These are phyloP conservation scores for Dothiorella sarmentorum DNA, from an alignment of 2,329 filamentous ascomycete genomes.

Conservation along the genomic window DNA sequence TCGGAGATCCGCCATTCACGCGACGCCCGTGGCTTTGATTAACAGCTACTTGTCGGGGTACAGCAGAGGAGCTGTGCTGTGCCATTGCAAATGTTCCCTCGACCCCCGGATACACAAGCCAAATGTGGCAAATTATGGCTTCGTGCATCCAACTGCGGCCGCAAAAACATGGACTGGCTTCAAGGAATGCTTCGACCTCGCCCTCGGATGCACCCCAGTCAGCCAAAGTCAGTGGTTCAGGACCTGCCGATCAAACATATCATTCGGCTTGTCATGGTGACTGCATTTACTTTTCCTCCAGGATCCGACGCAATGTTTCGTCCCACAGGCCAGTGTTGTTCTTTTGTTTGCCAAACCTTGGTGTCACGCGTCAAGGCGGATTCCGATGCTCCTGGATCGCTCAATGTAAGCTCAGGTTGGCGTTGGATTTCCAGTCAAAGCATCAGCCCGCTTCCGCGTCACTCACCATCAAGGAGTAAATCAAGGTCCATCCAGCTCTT, in stretches of 20 bases:
- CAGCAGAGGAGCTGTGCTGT: constrained; percentile 3
- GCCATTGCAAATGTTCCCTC: not conserved
- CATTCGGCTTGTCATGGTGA: not conserved
- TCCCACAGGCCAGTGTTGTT: not conserved
- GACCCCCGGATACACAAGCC: not conserved
- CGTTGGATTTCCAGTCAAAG: not conserved
- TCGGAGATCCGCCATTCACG: constrained; percentile 12
- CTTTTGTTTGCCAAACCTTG: not conserved
- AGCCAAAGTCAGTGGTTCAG: not conserved
- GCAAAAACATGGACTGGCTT: not conserved
- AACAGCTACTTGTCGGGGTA: not conserved
- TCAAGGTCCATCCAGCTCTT: not conserved
- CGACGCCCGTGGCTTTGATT: constrained; percentile 13
- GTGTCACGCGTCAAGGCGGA: not conserved
- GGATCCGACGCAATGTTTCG: not conserved
- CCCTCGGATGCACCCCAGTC: not conserved
- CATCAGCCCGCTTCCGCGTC: not conserved
- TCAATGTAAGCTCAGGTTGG: not conserved
- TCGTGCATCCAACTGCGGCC: constrained; percentile 2
- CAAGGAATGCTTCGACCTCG: not conserved
- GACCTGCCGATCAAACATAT: not conserved
- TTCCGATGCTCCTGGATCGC: not conserved
- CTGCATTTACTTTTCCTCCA: not conserved
- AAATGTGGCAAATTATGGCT: not conserved
- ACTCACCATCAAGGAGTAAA: not conserved